These are phyloP conservation scores for Sugiyamaella paludigena DNA, from an alignment of 1,139 yeast genomes.

Conservation along the genomic window DNA sequence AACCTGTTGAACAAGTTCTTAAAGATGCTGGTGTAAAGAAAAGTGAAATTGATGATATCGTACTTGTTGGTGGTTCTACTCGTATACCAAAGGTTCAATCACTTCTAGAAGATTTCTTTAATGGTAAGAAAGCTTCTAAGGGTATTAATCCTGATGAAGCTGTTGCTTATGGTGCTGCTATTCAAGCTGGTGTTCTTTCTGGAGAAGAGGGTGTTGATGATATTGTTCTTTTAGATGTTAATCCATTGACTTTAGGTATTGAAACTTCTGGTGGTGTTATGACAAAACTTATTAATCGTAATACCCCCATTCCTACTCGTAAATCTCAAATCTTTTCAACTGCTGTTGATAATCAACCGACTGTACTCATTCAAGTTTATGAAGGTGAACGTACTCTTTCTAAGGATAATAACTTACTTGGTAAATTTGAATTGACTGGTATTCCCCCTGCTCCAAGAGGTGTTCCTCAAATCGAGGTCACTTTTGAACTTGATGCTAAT, in stretches of 20 bases:
- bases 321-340: constrained; percentile 97
- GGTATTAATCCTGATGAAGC: constrained; percentile 98
- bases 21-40: constrained; percentile 84
- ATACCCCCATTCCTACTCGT: constrained; percentile 95
- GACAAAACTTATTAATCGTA: constrained; percentile 96
- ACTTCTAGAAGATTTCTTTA: constrained; percentile 79
- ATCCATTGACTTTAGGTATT: constrained; percentile 92
- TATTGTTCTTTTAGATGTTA: constrained; percentile 83
- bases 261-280: constrained; percentile 98
- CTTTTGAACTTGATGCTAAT: constrained; percentile 90
- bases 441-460: constrained; percentile 99
- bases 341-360: constrained; percentile 96
- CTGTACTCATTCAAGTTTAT: constrained; percentile 91
- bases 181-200: constrained; percentile 92
- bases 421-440: constrained; percentile 92
- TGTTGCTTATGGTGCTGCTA: constrained; percentile 97
- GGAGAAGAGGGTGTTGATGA: constrained; percentile 86
- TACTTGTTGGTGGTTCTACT: constrained; percentile 95
- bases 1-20: constrained; percentile 90
- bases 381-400: constrained; percentile 98
- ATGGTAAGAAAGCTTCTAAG: constrained; percentile 91
- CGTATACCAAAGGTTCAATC: constrained; percentile 97
- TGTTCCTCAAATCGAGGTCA: constrained; percentile 94
- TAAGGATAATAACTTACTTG: constrained; percentile 90
- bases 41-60: constrained; percentile 85